Evolutionary conservation across 768 basidiomycete species (phyloP), one percentile per base, ranked within the genome.

Genomic region (Tylopilus sp.): DNA sequence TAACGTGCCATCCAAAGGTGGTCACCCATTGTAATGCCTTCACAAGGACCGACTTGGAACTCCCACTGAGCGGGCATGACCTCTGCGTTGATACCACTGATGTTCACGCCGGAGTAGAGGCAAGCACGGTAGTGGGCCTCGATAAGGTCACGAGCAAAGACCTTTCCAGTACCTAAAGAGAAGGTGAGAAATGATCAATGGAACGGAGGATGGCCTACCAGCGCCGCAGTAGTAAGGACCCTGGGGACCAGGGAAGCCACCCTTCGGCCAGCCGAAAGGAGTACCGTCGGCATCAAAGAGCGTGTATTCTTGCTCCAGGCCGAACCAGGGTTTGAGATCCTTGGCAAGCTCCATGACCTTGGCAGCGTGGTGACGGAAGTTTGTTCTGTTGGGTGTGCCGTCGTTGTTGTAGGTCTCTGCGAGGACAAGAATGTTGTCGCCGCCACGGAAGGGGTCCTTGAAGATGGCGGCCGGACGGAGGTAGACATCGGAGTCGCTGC

Each of bases 1-100:
- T 88, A 99, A 62, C 97, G 91, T 33, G 97, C 92, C 84, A 98
- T 93, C 93, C 94, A 97, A 63, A 99, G 86, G 75, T 99, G 96
- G 73, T 99, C 97, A 62, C 97, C 97, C 93, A 98, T 96, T 54
- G 87, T 79, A 72, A 98, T 98, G 50, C 97, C 97, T 71, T 91
- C 89, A 65, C 96, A 98, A 28, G 97, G 97, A 48, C 97, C 96
- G 62, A 99, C 93, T 74, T 99, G 97, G 89, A 96, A 99, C 77
- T 99, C 97, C 97, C 97, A 99, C 73, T 99, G 97, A 51, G 95
- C 86, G 16, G 97, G 96, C 96, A 98, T 98, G 56, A 98, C 96
- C 76, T 98, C 97, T 55, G 96, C 96, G 72, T 98, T 99, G 78
- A 99, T 98, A 69, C 97, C 97, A 61, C 91, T 93, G 76, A 98